phyloP scores from a whole-genome alignment of 2,329 filamentous ascomycete genomes.

The Colletotrichum chrysophilum region DNA sequence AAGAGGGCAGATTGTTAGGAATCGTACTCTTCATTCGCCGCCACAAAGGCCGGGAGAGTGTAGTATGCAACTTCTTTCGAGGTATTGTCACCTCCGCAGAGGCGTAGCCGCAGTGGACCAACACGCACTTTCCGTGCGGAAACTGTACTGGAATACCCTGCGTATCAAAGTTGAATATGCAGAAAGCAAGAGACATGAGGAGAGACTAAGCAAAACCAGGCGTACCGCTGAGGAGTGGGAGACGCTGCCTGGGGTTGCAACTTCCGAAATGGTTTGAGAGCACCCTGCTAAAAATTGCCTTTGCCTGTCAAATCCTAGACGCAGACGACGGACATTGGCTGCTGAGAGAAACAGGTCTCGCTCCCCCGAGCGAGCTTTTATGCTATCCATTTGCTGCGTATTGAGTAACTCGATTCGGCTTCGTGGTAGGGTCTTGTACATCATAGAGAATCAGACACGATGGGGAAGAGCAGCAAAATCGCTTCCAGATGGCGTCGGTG shows the following conservation, averaged over 20 bases:
- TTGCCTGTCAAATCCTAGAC: not conserved
- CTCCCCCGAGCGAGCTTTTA: not conserved
- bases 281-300: not conserved
- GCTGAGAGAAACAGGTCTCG: not conserved
- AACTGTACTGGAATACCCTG: not conserved
- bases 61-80: not conserved
- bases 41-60: rapidly evolving
- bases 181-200: not conserved
- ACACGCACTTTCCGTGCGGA: not conserved
- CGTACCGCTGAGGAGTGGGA: not conserved
- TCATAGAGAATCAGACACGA: not conserved
- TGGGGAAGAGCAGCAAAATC: not conserved
- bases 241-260: not conserved
- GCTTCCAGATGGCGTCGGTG: no score
- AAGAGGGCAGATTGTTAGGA: not conserved
- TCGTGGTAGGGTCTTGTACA: not conserved
- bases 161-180: not conserved
- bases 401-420: not conserved
- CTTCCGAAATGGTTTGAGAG: not conserved
- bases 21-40: not conserved
- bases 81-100: rapidly evolving
- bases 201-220: not conserved
- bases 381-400: not conserved
- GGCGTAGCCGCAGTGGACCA: rapidly evolving
- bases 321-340: not conserved